These are phyloP conservation scores for Xylogone sp. DNA, from an alignment of 2,329 filamentous ascomycete genomes.

Conservation along the genomic window DNA sequence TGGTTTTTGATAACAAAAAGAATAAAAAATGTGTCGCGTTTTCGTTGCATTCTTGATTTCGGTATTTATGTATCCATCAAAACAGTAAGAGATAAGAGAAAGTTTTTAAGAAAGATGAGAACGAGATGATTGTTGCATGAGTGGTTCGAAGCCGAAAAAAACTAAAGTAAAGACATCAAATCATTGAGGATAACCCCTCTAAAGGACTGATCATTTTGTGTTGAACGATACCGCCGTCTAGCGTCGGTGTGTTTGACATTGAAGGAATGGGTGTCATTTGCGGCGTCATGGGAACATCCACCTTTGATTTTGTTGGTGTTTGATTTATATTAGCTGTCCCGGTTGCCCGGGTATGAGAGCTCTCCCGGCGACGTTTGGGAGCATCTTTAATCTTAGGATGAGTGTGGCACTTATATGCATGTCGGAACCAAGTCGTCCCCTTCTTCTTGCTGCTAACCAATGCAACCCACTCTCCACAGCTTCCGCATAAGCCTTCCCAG, in stretches of 20 bases:
- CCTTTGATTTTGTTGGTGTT: slow-evolving; percentile 44
- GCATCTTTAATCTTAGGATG: slow-evolving; percentile 70
- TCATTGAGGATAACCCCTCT: slow-evolving; percentile 43
- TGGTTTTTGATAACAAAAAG: neutral
- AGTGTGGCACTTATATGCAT: slow-evolving; percentile 81
- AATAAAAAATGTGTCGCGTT: neutral
- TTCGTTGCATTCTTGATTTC: neutral
- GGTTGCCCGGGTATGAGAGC: slow-evolving; percentile 39
- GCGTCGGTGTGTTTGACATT: slow-evolving; percentile 36
- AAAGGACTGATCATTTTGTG: slow-evolving; percentile 31
- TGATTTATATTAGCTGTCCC: slow-evolving; percentile 20
- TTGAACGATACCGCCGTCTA: slow-evolving; percentile 10
- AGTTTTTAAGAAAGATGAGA: too few species aligned
- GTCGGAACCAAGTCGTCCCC: slow-evolving; percentile 87
- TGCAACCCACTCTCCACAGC: slow-evolving; percentile 77
- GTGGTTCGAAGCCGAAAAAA: too few species aligned
- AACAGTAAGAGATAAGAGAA: slow-evolving; percentile 16
- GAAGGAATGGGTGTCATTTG: slow-evolving; percentile 35
- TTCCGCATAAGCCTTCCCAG: slow-evolving; percentile 75
- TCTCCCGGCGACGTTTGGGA: slow-evolving; percentile 64
- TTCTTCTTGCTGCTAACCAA: slow-evolving; percentile 86
- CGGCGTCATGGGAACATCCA: slow-evolving; percentile 42
- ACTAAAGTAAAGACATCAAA: slow-evolving; percentile 28
- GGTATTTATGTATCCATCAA: slow-evolving; percentile 13
- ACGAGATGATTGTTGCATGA: neutral